Evolutionary conservation across 805 yeast genomes (phyloP), one percentile per base, ranked within the genome.

Genomic region (Vanderwaltozyma polyspora): DNA sequence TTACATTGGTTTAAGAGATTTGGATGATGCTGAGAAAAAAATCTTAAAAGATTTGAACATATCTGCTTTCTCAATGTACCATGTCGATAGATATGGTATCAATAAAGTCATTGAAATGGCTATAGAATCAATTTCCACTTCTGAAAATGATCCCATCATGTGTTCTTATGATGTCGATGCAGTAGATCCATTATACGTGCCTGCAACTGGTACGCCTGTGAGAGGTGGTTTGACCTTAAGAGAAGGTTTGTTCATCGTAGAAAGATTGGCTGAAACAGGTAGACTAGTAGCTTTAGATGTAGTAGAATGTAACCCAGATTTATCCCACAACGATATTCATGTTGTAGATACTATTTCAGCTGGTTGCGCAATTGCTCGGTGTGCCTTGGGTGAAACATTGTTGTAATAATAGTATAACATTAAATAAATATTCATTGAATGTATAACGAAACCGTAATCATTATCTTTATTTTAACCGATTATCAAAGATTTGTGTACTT

Each of bases 201-300:
- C 95, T 14, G 94, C 96, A 26, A 89, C 98, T 1, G 98, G 98
- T 35, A 91, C 98, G 1, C 89, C 96, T 28, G 98, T 89, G 12
- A 77, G 94, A 57, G 97, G 97, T 44, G 98, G 98, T 3, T 67
- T 89, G 44, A 79, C 95, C 7, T 70, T 89, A 59, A 74, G 98
- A 63, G 98, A 89, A 62, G 96, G 95, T 32, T 70, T 91, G 56
- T 89, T 80, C 55, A 62, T 89, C 35, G 91, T 87, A 40, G 98
- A 89, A 63, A 91, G 89, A 44, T 67, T 87, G 23, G 95, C 95
- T 7, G 84, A 76, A 51, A 74, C 94, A 19, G 95, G 95, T n/a
- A 73, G 76, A 45, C 70, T 89, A 42, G 77, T 78, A 9, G 91
- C 94, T 10, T 64, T 89, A 59, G 98, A 89, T 57, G 73, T 89